Percentiles rank a stretch among this genome's conserved stretches.
These are phyloP conservation scores for Vaccinium macrocarpon DNA, from an alignment of 148 eudicot genomes.

Conservation along the genomic window DNA sequence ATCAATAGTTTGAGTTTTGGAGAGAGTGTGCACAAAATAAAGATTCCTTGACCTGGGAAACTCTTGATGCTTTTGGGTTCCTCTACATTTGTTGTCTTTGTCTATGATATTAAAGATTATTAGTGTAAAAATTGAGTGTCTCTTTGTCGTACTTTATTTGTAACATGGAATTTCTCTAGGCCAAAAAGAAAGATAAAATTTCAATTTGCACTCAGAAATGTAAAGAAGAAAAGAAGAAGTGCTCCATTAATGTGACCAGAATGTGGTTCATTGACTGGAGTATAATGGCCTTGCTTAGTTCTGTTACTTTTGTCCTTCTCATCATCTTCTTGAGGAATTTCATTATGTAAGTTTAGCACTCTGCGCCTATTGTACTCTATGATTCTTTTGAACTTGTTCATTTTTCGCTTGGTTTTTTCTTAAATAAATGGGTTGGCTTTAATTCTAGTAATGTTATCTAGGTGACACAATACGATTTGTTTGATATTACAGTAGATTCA, in stretches of 20 bases:
- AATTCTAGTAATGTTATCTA: neutral
- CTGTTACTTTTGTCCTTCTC: neutral
- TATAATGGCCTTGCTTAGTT: neutral
- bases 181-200: neutral
- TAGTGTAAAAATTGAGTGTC: neutral
- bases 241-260: neutral
- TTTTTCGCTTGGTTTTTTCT: neutral
- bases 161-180: neutral
- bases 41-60: neutral
- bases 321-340: neutral
- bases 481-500: neutral
- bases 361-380: neutral
- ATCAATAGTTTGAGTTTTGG: neutral
- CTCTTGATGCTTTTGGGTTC: neutral
- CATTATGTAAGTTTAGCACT: neutral
- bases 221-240: neutral
- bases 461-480: neutral
- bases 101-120: neutral
- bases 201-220: neutral
- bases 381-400: neutral
- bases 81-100: neutral
- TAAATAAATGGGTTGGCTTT: neutral
- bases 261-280: neutral
- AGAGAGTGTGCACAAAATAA: conserved; percentile 3
- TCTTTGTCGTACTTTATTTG: neutral